phyloP scores from a whole-genome alignment of 768 basidiomycete species.

The Boletus subparvulus region DNA sequence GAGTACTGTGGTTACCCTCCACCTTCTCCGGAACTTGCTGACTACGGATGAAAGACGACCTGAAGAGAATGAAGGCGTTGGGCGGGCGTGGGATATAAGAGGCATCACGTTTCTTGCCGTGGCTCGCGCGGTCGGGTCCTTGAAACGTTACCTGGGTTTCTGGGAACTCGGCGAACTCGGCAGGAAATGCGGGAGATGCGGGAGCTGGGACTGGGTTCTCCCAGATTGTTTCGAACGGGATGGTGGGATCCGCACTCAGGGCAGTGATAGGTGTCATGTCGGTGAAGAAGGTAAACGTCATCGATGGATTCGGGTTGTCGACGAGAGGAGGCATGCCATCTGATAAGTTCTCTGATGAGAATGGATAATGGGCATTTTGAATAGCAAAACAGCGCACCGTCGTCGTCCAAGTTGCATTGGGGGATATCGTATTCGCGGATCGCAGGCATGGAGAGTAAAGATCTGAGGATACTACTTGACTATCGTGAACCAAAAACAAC shows the following conservation, averaged over 20 bases:
- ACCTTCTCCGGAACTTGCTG: slow-evolving; percentile 74
- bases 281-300: slow-evolving; percentile 63
- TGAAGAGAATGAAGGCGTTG: slow-evolving; percentile 84
- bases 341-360: slow-evolving; percentile 22
- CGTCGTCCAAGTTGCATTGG: slow-evolving; percentile 35
- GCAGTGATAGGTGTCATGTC: slow-evolving; percentile 58
- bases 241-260: slow-evolving; percentile 36
- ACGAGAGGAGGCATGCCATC: slow-evolving; percentile 53
- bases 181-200: slow-evolving; percentile 13
- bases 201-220: slow-evolving; percentile 19
- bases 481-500: not conserved
- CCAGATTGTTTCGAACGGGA: slow-evolving; percentile 36
- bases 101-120: slow-evolving; percentile 65
- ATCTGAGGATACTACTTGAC: not conserved
- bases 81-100: slow-evolving; percentile 81
- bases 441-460: slow-evolving; percentile 22
- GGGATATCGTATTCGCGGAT: slow-evolving; percentile 28
- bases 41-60: slow-evolving; percentile 72
- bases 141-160: slow-evolving; percentile 25
- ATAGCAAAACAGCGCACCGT: slow-evolving; percentile 27
- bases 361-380: not conserved
- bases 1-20: slow-evolving; percentile 75
- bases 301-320: slow-evolving; percentile 51
- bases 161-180: slow-evolving; percentile 13
- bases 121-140: slow-evolving; percentile 42